phyloP scores from a whole-genome alignment of 306 rosid species.

The Quercus alba region DNA sequence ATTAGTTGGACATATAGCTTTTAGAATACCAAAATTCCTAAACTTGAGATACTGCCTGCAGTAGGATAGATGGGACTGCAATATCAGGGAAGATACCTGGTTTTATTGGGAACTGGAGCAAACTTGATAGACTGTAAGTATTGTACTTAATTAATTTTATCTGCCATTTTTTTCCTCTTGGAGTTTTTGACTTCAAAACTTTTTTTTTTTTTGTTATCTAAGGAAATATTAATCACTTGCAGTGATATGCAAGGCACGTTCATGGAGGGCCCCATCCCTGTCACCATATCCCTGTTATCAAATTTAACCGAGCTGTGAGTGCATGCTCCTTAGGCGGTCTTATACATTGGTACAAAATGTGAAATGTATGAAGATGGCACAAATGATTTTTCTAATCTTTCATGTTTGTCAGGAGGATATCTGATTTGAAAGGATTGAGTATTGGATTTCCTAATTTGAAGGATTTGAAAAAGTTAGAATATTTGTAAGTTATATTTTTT shows the following conservation, averaged over 20 bases:
- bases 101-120: constrained; percentile 72
- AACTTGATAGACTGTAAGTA: constrained; percentile 52
- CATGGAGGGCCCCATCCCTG: constrained; percentile 73
- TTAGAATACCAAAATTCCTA: neutral
- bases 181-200: neutral
- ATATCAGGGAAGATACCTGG: constrained; percentile 58
- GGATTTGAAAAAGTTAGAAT: constrained; percentile 28
- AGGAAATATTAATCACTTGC: neutral
- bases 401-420: constrained; percentile 61
- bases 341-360: neutral
- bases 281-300: constrained; percentile 39
- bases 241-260: constrained; percentile 80
- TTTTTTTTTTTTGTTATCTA: neutral
- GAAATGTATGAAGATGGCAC: neutral
- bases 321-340: neutral
- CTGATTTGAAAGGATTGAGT: constrained; percentile 63
- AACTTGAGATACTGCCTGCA: constrained; percentile 34
- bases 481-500: constrained; percentile 52
- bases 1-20: neutral
- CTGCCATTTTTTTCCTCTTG: constrained; percentile 4
- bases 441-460: constrained; percentile 53
- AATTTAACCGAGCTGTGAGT: constrained; percentile 48
- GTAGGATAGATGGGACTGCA: constrained; percentile 68
- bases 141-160: neutral
- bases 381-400: constrained; percentile 22